Base-by-base conservation (phyloP, 2,329 filamentous ascomycete genomes). In the Sarocladiaceae sp. region DNA sequence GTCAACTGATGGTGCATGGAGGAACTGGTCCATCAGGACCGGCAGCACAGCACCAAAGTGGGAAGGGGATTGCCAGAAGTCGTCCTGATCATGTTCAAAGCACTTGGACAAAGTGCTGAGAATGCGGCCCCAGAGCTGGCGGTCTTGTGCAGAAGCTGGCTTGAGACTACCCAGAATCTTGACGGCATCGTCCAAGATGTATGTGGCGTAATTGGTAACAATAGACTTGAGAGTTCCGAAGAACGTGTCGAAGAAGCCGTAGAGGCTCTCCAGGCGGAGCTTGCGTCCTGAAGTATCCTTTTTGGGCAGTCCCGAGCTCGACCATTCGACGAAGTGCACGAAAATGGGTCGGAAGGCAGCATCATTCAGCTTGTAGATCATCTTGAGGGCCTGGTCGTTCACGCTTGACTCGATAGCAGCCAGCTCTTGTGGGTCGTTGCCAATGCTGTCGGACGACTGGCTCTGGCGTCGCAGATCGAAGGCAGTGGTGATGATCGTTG, bases 291-390 rank as follows among this genome's bases (percentile, higher is more conserved):
- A 59, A 13, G 65, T 65, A 60, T 90, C 85, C 54, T 78, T 80
- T 71, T 85, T 84, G 17, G 84, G 71, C 40, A 88, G 68, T 0
- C 76, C 78, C 2, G 75, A 72, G 17, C 75, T 77, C 1, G 87
- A 80, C 88, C 92, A 97, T 53, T 96, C 90, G 42, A 95, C 77
- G n/a, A 97, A 74, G 57, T 87, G 83, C 15, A 84, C 79, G 73
- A 97, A 99, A 56, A 99, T 84, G 1, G 94, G 95, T 12, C 92
- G 81, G 82, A 99, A 99, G 0, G 88, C 84, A 1, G 88, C 86
- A 65, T 99, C 94, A 70, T 97, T 97, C 56, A 99, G 81, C 75
- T 97, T 97, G 75, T 96, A 90, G 51, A 96, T 88, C 84, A 97
- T 94, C 68, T 90, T 88, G 54, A 99, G 80, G 0, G 86, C 82